These are phyloP conservation scores for Venturiaceae sp. DNA, from an alignment of 2,329 filamentous ascomycete species.

Conservation along the genomic window DNA sequence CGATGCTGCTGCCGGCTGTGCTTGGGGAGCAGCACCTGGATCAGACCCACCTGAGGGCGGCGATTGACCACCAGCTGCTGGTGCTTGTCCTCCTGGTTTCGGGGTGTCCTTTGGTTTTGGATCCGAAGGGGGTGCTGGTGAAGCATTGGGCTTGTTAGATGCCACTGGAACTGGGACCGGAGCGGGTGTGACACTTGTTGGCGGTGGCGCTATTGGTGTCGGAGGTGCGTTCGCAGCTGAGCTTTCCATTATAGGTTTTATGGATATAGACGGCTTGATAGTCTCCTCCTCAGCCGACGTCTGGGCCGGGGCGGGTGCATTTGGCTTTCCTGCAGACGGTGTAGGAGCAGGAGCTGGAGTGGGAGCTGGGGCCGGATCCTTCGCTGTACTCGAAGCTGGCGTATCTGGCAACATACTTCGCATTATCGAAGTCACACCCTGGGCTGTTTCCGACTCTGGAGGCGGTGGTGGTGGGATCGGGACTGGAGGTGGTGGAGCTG, in stretches of 20 bases:
- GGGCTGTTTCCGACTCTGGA: neutral
- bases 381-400: neutral
- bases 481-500: neutral
- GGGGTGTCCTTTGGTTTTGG: neutral
- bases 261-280: neutral
- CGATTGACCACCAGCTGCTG: neutral
- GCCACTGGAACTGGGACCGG: neutral
- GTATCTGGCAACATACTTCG: neutral
- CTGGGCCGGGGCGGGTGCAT: slow-evolving; percentile 34
- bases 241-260: neutral
- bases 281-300: neutral
- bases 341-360: slow-evolving; percentile 42
- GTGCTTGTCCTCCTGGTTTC: neutral
- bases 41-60: neutral
- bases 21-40: neutral
- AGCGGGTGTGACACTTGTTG: neutral
- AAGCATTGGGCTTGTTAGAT: neutral
- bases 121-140: neutral
- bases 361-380: neutral
- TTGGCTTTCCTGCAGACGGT: slow-evolving; percentile 42
- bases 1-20: neutral
- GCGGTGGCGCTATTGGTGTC: neutral
- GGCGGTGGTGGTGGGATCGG: slow-evolving; percentile 4
- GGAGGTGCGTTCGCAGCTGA: neutral
- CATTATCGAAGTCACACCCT: neutral